These are phyloP conservation scores for Chamaecyparis obtusa DNA, from an alignment of 75 land plant species.

Conservation along the genomic window DNA sequence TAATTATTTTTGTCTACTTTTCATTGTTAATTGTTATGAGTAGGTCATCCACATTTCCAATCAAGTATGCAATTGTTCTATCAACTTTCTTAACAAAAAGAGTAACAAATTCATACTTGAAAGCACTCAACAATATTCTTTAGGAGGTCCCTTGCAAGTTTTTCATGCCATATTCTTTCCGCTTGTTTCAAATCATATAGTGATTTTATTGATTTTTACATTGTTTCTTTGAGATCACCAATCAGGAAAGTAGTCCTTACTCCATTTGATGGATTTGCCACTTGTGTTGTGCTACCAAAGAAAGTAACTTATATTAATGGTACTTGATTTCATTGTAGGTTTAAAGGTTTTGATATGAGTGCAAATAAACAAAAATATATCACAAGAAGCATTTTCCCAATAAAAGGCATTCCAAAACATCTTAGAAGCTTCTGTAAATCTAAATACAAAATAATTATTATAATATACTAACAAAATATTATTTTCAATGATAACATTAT, in stretches of 20 bases:
- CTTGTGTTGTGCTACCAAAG: too few relatives aligned
- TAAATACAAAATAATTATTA: too few relatives aligned
- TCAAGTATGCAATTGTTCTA: background rate
- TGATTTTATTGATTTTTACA: background rate
- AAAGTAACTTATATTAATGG: background rate
- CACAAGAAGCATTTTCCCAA: too few relatives aligned
- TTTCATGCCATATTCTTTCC: too few relatives aligned
- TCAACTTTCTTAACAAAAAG: background rate
- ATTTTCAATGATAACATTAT: too few relatives aligned
- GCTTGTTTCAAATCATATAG: background rate
- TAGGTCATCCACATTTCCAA: conserved; percentile 12
- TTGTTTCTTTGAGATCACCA: background rate
- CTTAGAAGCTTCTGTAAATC: too few relatives aligned
- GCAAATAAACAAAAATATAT: too few relatives aligned
- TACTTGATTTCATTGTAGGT: background rate
- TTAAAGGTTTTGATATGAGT: background rate
- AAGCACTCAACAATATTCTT: background rate
- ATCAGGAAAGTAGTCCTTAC: background rate
- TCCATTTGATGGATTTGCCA: too few relatives aligned
- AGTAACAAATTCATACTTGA: background rate
- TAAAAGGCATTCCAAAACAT: too few relatives aligned
- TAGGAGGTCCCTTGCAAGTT: background rate
- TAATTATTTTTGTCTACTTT: background rate
- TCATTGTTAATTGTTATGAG: background rate
- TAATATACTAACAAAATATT: too few relatives aligned